Conservation (phyloP, 2,329 filamentous ascomycete genomes). For the Trichoderma oligosporum region DNA sequence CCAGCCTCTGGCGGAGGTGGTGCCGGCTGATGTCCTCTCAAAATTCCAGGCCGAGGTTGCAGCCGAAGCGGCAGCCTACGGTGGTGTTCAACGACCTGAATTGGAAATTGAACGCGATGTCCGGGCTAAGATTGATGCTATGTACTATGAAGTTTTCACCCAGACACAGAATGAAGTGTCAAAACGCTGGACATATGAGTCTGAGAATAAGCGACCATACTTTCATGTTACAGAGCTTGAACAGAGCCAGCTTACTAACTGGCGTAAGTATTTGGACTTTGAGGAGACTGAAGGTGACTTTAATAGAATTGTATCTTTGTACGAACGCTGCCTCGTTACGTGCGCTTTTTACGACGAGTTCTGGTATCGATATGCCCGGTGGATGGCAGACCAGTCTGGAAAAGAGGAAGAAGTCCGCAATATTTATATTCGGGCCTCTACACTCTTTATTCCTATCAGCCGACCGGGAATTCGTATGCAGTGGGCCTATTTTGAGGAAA, state of each 20-base stretch:
- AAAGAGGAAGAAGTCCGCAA: slow-evolving; percentile 89
- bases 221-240: slow-evolving; percentile 95
- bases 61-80: slow-evolving; percentile 54
- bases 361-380: slow-evolving; percentile 94
- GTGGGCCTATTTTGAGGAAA: slow-evolving; percentile 94
- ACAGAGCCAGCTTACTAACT: slow-evolving; percentile 77
- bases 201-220: slow-evolving; percentile 91
- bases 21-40: slow-evolving; percentile 62
- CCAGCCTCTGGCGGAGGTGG: slow-evolving; percentile 69
- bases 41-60: slow-evolving; percentile 71
- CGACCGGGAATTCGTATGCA: slow-evolving; percentile 79
- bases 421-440: slow-evolving; percentile 85
- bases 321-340: slow-evolving; percentile 89
- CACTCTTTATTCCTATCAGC: slow-evolving; percentile 81
- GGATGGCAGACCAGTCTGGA: slow-evolving; percentile 77
- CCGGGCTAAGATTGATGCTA: slow-evolving; percentile 71
- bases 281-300: slow-evolving; percentile 83
- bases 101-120: slow-evolving; percentile 81
- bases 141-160: slow-evolving; percentile 77
- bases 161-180: slow-evolving; percentile 82
- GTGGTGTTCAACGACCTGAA: slow-evolving; percentile 57
- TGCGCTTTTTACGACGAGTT: slow-evolving; percentile 96
- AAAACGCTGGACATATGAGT: slow-evolving; percentile 92
- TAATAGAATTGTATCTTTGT: slow-evolving; percentile 72
- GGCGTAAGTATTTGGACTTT: slow-evolving; percentile 95